Evolutionary conservation across 78 protist genomes (phyloP).

Genomic region (Tieghemostelium lacteum): DNA sequence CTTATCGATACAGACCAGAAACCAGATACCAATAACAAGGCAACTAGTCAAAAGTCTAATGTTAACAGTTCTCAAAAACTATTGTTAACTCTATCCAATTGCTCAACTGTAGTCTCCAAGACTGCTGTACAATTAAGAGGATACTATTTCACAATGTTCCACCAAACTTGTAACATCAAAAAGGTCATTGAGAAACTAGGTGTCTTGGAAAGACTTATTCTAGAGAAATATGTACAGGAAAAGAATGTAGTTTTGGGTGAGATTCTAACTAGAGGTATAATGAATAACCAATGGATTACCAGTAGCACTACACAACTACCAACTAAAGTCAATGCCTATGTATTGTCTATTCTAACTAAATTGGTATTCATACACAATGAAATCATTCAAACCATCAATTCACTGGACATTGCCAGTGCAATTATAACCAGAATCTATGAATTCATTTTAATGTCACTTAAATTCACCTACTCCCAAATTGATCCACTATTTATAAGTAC

Average conservation of each 20-base stretch:
- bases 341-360: constrained; percentile 30
- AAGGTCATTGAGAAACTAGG: constrained; percentile 70
- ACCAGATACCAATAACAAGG: background rate
- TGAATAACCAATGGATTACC: constrained; percentile 38
- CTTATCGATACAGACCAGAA: background rate
- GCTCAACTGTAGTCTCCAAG: constrained; percentile 56
- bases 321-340: constrained; percentile 10
- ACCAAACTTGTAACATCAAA: constrained; percentile 26
- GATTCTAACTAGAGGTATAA: constrained; percentile 19
- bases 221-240: constrained; percentile 49
- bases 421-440: constrained; percentile 28
- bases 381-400: constrained; percentile 60
- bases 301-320: background rate
- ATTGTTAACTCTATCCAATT: constrained; percentile 44
- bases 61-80: constrained; percentile 12
- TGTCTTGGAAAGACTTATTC: constrained; percentile 43
- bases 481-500: constrained; percentile 18
- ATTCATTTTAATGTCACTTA: constrained; percentile 17
- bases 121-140: constrained; percentile 54
- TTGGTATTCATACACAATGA: constrained; percentile 64
- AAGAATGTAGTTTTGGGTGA: constrained; percentile 40
- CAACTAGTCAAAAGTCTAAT: background rate
- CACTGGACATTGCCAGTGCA: constrained; percentile 24
- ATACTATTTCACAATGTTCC: constrained; percentile 48
- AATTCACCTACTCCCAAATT: background rate